Evolutionary conservation across 148 eudicot species (phyloP).

Genomic region (Silene latifolia): DNA sequence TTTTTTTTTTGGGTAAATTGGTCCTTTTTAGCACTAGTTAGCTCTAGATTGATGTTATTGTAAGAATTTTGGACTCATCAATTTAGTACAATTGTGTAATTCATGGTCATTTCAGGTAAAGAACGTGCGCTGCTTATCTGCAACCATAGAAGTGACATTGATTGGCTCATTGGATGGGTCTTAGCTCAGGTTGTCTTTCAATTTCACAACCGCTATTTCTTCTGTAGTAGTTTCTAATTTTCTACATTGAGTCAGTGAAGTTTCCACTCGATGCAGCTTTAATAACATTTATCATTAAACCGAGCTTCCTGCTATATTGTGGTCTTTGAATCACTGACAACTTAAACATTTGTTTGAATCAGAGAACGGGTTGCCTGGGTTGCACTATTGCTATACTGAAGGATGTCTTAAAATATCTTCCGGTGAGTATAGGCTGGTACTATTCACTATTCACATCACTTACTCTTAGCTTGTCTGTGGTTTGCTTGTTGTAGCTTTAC

Average conservation of each 20-base stretch:
- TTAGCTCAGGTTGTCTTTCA: conserved; percentile 59
- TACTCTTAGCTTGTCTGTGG: background rate
- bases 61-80: background rate
- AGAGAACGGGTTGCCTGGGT: conserved; percentile 90
- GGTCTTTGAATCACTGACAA: conserved; percentile 1
- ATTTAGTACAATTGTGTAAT: background rate
- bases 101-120: conserved; percentile 47
- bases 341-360: background rate
- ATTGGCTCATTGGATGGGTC: conserved; percentile 83
- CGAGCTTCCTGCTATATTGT: background rate
- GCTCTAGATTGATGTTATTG: background rate
- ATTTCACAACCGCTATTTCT: background rate
- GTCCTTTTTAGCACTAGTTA: background rate
- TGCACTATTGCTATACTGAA: conserved; percentile 79
- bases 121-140: conserved; percentile 60
- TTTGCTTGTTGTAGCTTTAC: background rate
- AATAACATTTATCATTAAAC: background rate
- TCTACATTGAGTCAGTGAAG: too few relatives aligned
- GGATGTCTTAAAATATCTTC: conserved; percentile 68
- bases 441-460: background rate
- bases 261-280: too few relatives aligned
- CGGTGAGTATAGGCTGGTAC: conserved; percentile 46
- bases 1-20: background rate
- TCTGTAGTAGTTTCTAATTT: background rate
- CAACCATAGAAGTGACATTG: conserved; percentile 72